Evolutionary conservation across 169 alveolate genomes (phyloP).

Genomic region (Eimeria praecox): DNA sequence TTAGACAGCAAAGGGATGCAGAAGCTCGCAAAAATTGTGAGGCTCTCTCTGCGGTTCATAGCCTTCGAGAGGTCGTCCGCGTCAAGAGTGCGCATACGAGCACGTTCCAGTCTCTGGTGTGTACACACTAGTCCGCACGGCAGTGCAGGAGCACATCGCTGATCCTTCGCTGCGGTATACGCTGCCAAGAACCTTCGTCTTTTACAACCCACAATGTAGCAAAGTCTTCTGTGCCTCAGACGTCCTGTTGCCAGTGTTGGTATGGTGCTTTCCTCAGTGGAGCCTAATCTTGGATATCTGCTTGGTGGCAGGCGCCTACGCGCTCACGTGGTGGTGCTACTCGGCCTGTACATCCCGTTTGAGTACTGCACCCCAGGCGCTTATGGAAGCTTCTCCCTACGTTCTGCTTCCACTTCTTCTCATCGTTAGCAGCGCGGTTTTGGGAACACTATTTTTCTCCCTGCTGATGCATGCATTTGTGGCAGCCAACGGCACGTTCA

Average conservation of each 20-base stretch:
- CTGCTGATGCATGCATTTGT: conserved; percentile 75
- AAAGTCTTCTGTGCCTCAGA: background rate
- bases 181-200: background rate
- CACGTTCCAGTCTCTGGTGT: conserved; percentile 68
- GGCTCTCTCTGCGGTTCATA: conserved; percentile 71
- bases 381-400: conserved; percentile 52
- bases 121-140: conserved; percentile 1
- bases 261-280: conserved; percentile 48
- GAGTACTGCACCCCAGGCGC: conserved; percentile 59
- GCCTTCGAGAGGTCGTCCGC: conserved; percentile 76
- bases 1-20: conserved; percentile 61
- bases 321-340: conserved; percentile 63
- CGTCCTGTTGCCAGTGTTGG: background rate
- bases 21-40: conserved; percentile 69
- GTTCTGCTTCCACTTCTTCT: conserved; percentile 66
- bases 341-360: conserved; percentile 67
- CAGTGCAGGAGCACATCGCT: background rate
- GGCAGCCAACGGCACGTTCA: conserved; percentile 82
- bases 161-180: background rate
- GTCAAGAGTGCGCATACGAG: conserved; percentile 74
- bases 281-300: background rate
- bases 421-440: conserved; percentile 42
- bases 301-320: conserved; percentile 20
- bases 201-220: background rate
- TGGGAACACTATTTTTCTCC: conserved; percentile 70